A percentile compares a stretch with the other conserved stretches of the same genome.
These are phyloP conservation scores for Fusarium penzigii DNA, from an alignment of 2,329 filamentous ascomycete genomes.

Conservation along the genomic window DNA sequence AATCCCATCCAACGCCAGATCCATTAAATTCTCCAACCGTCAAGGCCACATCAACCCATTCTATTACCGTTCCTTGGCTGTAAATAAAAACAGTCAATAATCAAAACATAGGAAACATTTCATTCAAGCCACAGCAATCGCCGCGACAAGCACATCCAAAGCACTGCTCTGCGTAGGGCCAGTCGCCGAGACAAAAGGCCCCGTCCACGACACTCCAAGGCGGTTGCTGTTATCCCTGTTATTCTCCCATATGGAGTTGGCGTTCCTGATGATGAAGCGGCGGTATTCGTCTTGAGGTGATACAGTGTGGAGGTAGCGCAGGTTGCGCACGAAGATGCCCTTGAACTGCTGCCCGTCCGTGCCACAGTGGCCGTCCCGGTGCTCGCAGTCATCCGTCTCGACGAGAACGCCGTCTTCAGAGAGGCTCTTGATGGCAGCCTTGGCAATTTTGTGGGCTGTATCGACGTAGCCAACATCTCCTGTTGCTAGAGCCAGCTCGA, in stretches of 20 bases:
- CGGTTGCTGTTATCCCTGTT: conserved; percentile 51
- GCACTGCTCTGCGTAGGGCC: conserved; percentile 65
- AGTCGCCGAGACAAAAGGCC: conserved; percentile 53
- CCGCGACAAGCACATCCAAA: conserved; percentile 67
- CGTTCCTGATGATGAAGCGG: conserved; percentile 60
- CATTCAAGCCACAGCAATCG: conserved; percentile 42
- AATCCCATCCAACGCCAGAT: too few relatives aligned
- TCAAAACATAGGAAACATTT: background rate
- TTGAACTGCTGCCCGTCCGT: conserved; percentile 67
- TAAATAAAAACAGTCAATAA: conserved; percentile 1
- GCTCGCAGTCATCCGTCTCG: conserved; percentile 39
- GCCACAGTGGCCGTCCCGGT: conserved; percentile 39
- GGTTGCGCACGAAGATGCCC: conserved; percentile 67
- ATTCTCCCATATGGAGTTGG: conserved; percentile 64
- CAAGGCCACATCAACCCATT: too few relatives aligned
- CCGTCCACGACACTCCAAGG: conserved; percentile 66
- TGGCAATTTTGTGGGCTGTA: conserved; percentile 50
- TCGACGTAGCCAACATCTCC: conserved; percentile 42
- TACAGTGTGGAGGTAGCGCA: conserved; percentile 56
- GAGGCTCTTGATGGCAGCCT: conserved; percentile 50
- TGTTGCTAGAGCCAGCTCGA: conserved; percentile 51
- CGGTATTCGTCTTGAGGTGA: conserved; percentile 51
- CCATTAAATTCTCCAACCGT: too few relatives aligned
- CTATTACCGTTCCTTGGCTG: too few relatives aligned
- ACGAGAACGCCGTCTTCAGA: conserved; percentile 47